Base-by-base conservation (phyloP, 140 eudicot genomes). In the Artemisia princeps region DNA sequence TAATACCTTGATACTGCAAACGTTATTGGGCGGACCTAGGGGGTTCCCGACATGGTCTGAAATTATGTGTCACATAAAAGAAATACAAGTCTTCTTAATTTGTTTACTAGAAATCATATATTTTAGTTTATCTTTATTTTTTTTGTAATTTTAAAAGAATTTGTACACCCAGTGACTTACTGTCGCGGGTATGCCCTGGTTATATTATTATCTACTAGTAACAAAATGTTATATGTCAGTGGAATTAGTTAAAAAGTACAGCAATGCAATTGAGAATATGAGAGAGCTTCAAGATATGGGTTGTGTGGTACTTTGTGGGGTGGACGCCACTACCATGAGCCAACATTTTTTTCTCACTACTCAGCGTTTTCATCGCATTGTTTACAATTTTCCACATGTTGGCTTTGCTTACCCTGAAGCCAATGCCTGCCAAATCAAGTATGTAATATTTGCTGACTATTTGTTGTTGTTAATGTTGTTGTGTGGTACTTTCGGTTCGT, bases 331-430 rank as follows among this genome's bases (percentile, higher is more conserved):
- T 6, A 59, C 68, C 24, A 81, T 81, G 86, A 74, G 62, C 69
- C 45, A 73, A n/a, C 82, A 81, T 64, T 67, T 57, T 33, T 77
- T 81, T 13, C 80, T 81, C 61, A 73, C 70, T 7, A 81, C 86
- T 2, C 86, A 81, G 64, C 74, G 86, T 12, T 81, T 81, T 53
- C 74, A 81, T 70, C 82, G 82, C 8, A 77, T 81, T 16, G 73
- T 81, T 49, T 81, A 73, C 71, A 81, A 81, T 55, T 81, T 81
- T 65, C 86, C 86, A 6, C 86, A 81, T 53, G 82, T 81, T 10
- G 86, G 86, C 0, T 81, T 81, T 46, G 10, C 11, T 1, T 77
- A 59, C 42, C 86, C 86, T 2, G 86, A 77, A 70, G 77, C 9
- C 30, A 77, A 77, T 61, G 72, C 74, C 23, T 81, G 86, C 60